These are phyloP conservation scores for Cryphonectria nitschkei DNA, from an alignment of 2,329 filamentous ascomycete genomes.

Conservation along the genomic window DNA sequence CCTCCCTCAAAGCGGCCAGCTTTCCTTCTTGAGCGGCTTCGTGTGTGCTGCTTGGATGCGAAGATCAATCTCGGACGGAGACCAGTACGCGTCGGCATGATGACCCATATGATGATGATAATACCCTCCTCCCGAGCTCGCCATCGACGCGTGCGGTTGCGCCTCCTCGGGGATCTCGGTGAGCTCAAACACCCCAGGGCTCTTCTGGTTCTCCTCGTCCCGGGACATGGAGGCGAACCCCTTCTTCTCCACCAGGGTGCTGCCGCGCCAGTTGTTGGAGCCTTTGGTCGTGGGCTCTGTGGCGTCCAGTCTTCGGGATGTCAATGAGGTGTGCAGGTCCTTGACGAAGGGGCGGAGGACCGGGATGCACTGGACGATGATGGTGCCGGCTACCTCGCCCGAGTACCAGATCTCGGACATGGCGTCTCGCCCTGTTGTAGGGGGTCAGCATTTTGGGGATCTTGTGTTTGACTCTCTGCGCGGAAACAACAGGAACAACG, in stretches of 20 bases:
- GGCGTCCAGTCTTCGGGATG: conserved; percentile 34
- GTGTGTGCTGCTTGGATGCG: conserved; percentile 6
- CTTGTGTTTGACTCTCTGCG: background rate
- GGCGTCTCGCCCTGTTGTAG: conserved; percentile 43
- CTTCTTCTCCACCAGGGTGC: conserved; percentile 22
- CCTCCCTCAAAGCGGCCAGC: conserved; percentile 8
- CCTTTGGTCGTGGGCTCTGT: conserved; percentile 20
- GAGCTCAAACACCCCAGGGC: conserved; percentile 19
- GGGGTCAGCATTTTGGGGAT: background rate
- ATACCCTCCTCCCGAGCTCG: background rate
- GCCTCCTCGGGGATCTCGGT: conserved; percentile 24
- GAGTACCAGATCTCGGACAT: conserved; percentile 54
- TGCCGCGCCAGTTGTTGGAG: conserved; percentile 25
- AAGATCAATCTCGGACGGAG: conserved; percentile 18
- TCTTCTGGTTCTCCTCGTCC: conserved; percentile 24
- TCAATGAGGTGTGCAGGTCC: conserved; percentile 44
- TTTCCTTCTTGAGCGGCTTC: conserved; percentile 10
- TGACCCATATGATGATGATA: conserved; percentile 11
- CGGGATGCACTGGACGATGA: conserved; percentile 59
- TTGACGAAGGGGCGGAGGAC: conserved; percentile 53
- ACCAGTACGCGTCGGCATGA: conserved; percentile 24
- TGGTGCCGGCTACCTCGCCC: conserved; percentile 56
- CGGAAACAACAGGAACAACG: background rate
- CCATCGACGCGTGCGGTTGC: background rate
- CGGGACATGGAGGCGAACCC: conserved; percentile 20